Evolutionary conservation across 805 yeast species (phyloP), one percentile per base, ranked within the genome.

Genomic region (Vanderwaltozyma yarrowii): DNA sequence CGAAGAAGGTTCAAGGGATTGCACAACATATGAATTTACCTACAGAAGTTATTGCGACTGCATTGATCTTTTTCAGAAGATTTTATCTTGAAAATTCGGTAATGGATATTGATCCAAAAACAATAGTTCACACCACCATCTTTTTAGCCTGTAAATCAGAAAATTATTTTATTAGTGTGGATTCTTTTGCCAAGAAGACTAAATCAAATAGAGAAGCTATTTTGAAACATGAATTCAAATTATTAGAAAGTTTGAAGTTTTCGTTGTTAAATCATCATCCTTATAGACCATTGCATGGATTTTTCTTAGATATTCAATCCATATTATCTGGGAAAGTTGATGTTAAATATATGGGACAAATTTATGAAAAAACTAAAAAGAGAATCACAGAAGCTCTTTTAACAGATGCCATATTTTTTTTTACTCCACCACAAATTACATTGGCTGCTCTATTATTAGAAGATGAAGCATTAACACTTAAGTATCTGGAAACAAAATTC

Each of bases 371-470:
- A 31, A 85, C 95, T 10, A 74, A 80, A 48, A 69, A 65, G 21
- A 61, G 77, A 58, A 68, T 84, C 5, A 73, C 76, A 32, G 83
- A 78, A 19, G 71, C 84, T n/a, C 65, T 85, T 30, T 64, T 80
- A 26, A 76, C 89, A 15, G 95, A 92, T 54, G 88, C 74, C 3
- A 65, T 71, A 8, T 89, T 85, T 49, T 64, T 76, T 26, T 89
- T 64, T 61, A 79, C 97, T 0, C 99, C 99, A 1, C 95, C 97
- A 1, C 98, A 92, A 53, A 84, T 92, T 23, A 96, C 97, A 1
- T 65, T 92, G 37, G 92, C 96, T 0, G 85, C 92, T 13, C 67
- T 88, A 53, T 74, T 80, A 62, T 69, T 71, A 38, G 74, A 70
- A 12, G 83, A 86, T 58, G 75, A 70, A 44, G 73, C 70, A 18